These are phyloP conservation scores for Camellia lanceoleosa DNA, from an alignment of 148 eudicot species.

Conservation along the genomic window DNA sequence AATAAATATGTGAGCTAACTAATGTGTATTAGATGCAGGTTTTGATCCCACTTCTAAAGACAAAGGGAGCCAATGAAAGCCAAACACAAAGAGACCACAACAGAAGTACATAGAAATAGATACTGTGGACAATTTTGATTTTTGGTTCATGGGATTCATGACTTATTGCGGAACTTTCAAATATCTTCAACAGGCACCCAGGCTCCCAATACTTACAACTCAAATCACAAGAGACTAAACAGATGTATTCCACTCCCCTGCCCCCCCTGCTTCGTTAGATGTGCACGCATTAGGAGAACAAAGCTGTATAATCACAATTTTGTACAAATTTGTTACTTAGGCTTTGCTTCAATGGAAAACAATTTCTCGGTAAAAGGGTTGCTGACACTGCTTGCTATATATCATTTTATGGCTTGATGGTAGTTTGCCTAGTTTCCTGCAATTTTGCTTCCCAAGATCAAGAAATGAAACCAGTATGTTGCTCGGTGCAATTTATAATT, in stretches of 20 bases:
- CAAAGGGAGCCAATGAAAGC: slow-evolving; percentile 26
- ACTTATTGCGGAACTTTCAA: slow-evolving; percentile 26
- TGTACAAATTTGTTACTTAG: not conserved
- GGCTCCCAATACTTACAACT: not conserved
- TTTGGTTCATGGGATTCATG: slow-evolving; percentile 43
- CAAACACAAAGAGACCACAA: slow-evolving; percentile 18
- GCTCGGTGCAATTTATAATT: no score
- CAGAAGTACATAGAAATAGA: slow-evolving; percentile 34
- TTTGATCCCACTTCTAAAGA: slow-evolving; percentile 21
- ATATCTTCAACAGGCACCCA: slow-evolving; percentile 22
- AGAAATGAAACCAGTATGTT: no score
- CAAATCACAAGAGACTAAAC: not conserved
- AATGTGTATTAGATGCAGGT: slow-evolving; percentile 5
- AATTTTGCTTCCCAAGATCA: no score
- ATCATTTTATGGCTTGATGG: no score
- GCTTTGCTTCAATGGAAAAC: not conserved
- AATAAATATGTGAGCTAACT: no score
- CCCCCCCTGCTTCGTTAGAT: not conserved
- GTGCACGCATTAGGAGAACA: not conserved
- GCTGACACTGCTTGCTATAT: no score
- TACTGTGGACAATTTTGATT: slow-evolving; percentile 36
- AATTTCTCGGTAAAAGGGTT: not conserved
- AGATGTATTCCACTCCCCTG: no score
- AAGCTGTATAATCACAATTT: not conserved
- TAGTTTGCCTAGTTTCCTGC: no score